Evolutionary conservation across 306 rosid genomes (phyloP).

Genomic region (Cucurbita maxima): DNA sequence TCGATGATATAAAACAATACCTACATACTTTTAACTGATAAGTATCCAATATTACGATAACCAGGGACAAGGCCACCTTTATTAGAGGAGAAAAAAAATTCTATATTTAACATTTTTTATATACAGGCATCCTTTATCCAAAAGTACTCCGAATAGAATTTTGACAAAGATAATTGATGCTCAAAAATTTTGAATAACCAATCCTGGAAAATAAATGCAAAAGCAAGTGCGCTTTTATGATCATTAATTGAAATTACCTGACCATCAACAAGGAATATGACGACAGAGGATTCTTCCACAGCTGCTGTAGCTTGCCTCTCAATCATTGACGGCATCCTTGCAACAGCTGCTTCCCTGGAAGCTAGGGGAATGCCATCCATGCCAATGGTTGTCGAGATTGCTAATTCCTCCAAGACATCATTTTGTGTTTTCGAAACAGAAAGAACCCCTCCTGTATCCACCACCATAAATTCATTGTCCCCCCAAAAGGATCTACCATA

Average conservation of each 20-base stretch:
- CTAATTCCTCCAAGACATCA: constrained; percentile 70
- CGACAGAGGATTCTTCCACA: constrained; percentile 80
- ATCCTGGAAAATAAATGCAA: not conserved
- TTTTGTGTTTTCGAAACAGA: constrained; percentile 68
- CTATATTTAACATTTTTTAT: not conserved
- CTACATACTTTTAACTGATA: not conserved
- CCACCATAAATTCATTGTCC: constrained; percentile 72
- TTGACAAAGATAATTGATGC: not conserved
- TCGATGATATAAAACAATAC: not conserved
- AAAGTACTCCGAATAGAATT: not conserved
- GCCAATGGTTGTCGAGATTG: constrained; percentile 74
- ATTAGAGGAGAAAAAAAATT: not conserved
- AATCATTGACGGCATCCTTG: constrained; percentile 95
- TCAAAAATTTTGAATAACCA: not conserved
- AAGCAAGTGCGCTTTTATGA: not conserved
- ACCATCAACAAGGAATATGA: constrained; percentile 79
- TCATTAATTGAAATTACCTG: constrained; percentile 37
- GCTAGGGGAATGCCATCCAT: constrained; percentile 96
- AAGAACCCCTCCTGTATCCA: constrained; percentile 92
- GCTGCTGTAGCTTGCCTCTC: constrained; percentile 89
- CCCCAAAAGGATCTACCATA: constrained; percentile 97
- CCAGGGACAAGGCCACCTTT: not conserved
- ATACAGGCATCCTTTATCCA: not conserved
- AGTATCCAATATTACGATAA: not conserved
- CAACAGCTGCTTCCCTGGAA: constrained; percentile 81